Evolutionary conservation across 768 basidiomycete genomes (phyloP), one percentile per base, ranked within the genome.

Genomic region (Rickenella mellea): DNA sequence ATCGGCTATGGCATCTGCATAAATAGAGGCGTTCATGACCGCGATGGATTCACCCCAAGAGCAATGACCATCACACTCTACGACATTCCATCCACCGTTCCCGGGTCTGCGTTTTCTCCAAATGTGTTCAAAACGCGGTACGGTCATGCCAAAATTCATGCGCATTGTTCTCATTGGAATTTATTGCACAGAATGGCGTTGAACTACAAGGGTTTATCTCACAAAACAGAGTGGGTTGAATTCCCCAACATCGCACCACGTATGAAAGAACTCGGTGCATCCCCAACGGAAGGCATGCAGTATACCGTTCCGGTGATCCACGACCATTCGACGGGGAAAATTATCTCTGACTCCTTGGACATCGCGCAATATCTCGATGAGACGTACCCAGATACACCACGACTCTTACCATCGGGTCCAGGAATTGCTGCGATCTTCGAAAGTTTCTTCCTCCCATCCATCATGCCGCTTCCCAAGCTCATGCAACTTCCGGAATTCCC

Each of bases 301-400:
- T 69, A 68, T 51, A 69, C 67, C 12, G 44, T 69, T 22, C 71
- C 71, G 24, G 62, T 62, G 31, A 65, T 69, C 42, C 50, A 60
- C 36, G 69, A 73, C 41, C 58, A 64, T 21, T 53, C 52, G 26
- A 69, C 62, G 5, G 54, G 56, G 1, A 47, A 43, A 10, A 51
- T 60, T 42, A 19, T 71, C 21, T 27, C 67, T 0, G 69, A 74
- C 40, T 69, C 68, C 5, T 57, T 62, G 42, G 51, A 52, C 14
- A 73, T 73, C 39, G 69, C 69, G 0, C 56, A 59, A 43, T 74
- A 74, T 43, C 68, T 72, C 27, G 72, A 74, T 25, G 55, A 49
- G 12, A 53, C 55, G 0, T 73, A 70, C 47, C 68, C 70, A 22
- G 58, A 62, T 30, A 59, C 61, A 0, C 65, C 59, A 2, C 43